phyloP scores from a whole-genome alignment of 1,284 basidiomycete species.

The Rhodotorula sp. region DNA sequence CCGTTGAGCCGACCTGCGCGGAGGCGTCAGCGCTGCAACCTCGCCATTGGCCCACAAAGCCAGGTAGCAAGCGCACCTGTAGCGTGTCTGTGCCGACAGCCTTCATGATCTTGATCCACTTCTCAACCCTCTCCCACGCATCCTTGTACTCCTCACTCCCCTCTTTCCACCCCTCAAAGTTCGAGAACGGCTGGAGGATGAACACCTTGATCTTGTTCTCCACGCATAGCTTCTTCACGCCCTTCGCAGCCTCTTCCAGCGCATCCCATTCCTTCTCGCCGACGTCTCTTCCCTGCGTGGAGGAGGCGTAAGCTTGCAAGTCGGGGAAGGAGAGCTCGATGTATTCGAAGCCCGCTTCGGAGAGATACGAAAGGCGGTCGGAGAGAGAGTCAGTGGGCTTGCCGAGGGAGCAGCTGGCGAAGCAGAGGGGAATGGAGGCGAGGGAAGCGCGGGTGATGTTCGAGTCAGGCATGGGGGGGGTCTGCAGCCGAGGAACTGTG shows the following conservation, averaged over 20 bases:
- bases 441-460: conserved; percentile 1
- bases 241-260: background rate
- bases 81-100: conserved; percentile 5
- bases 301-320: conserved; percentile 29
- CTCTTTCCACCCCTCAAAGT: conserved; percentile 24
- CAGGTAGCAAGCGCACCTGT: conserved; percentile 5
- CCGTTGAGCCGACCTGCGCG: conserved; percentile 21
- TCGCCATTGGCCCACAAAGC: no score
- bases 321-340: conserved; percentile 42
- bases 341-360: conserved; percentile 35
- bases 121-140: conserved; percentile 9
- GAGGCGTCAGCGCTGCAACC: background rate
- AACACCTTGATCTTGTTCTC: conserved; percentile 4
- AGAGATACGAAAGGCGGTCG: conserved; percentile 8
- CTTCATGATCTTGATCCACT: conserved; percentile 28
- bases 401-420: conserved; percentile 21
- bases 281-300: conserved; percentile 3
- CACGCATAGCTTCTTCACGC: background rate
- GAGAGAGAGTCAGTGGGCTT: conserved; percentile 16
- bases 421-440: conserved; percentile 16
- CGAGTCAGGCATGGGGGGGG: background rate
- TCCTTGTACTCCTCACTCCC: conserved; percentile 16
- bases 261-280: conserved; percentile 14
- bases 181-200: conserved; percentile 25
- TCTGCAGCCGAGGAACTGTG: no score